Percentiles rank a stretch among this genome's conserved stretches.
Conservation (phyloP, 805 yeast species). For the Peterozyma xylosa region DNA sequence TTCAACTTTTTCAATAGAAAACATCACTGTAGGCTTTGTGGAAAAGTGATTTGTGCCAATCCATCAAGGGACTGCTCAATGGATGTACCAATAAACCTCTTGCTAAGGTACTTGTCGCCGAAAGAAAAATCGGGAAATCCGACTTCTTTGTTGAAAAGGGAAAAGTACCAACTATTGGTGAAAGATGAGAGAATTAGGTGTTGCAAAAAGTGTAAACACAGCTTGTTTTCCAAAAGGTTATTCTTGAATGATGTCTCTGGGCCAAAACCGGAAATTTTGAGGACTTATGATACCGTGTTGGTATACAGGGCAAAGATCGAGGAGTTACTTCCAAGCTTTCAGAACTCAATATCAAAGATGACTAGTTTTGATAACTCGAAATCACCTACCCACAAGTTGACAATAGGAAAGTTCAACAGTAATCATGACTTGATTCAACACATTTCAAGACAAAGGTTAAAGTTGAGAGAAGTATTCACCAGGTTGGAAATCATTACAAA, state of each 20-base stretch:
- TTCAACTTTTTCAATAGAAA: conserved; percentile 56
- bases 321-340: conserved; percentile 12
- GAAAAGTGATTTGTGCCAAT: conserved; percentile 72
- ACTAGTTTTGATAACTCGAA: conserved; percentile 1
- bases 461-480: conserved; percentile 40
- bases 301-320: conserved; percentile 15
- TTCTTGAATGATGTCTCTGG: conserved; percentile 29
- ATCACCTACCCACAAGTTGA: neutral
- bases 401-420: conserved; percentile 4
- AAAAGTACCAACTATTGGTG: neutral
- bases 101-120: conserved; percentile 28
- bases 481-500: conserved; percentile 44
- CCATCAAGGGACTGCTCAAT: conserved; percentile 59
- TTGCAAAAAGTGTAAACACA: conserved; percentile 63
- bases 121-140: conserved; percentile 18
- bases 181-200: conserved; percentile 38
- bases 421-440: conserved; percentile 18
- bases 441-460: conserved; percentile 33
- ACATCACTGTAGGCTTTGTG: conserved; percentile 93
- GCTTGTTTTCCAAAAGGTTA: conserved; percentile 49
- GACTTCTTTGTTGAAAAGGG: neutral
- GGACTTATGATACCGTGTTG: conserved; percentile 24
- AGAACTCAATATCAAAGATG: conserved; percentile 5
- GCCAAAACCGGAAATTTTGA: conserved; percentile 28
- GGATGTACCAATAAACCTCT: conserved; percentile 46